Base-by-base conservation (phyloP, 805 yeast genomes). In the Torulaspora indica region DNA sequence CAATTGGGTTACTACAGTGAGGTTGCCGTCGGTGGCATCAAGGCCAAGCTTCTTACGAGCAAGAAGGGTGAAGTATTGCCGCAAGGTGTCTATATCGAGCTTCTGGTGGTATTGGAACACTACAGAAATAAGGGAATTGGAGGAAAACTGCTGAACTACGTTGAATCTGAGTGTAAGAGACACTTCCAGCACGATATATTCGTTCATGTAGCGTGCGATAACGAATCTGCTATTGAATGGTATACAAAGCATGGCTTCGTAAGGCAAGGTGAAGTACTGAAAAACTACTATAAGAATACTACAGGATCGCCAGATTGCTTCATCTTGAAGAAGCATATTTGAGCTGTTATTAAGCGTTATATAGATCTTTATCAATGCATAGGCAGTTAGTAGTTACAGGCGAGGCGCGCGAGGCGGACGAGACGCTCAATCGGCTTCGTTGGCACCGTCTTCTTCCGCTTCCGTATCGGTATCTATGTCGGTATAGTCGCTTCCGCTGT, bases 1-100 rank as follows among this genome's bases (percentile, higher is more conserved):
- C 55, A 57, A 39, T 35, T 57, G 43, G 85, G 82, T 0, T 85
- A 72, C 64, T 83, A 73, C 63, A 76, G 82, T 38, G 95, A 84
- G 56, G 76, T 85, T 5, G 88, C 95, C 6, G 91, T 88, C 3
- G 96, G 93, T 12, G 82, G 80, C 3, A 67, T 88, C 38, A 79
- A 81, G 48, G 82, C 84, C 43, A 66, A 74, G 42, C 71, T 73
- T 45, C 69, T 77, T 15, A 54, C 67, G 10, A 69, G 72, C 36
- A 70, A 68, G n/a, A 54, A 70, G 4, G 69, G 61, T 5, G 64
- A 58, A 2, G 45, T 53, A 14, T 51, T 62, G 22, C 82, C 85
- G 6, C 73, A 74, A 38, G 72, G 76, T 9, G 72, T 83, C 1
- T 82, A 83, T 58, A 73, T 85, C 25, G 85, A 83, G 60, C 71